Base-by-base conservation (phyloP, 163 green algal species). In the Trebouxiophyceae sp. region DNA sequence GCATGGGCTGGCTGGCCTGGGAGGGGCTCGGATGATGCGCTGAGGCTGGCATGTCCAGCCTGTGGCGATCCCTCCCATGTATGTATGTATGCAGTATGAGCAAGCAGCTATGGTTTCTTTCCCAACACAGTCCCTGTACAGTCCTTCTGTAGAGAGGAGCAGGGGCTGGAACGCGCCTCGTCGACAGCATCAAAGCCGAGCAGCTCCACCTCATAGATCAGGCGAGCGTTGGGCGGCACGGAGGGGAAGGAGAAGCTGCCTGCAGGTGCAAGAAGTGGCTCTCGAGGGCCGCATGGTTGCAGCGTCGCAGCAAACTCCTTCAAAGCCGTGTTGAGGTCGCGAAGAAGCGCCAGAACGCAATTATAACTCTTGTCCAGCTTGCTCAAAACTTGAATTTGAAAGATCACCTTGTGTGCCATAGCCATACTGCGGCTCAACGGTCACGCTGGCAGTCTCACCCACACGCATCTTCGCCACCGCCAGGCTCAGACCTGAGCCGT, bases 191-290 rank as follows among this genome's bases (percentile, higher is more conserved):
- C 85, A 67, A 73, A 92, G 6, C 77, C 78, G 26, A 95, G 19
- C 63, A 94, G 78, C 66, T 91, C 73, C 50, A 94, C 33, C 2
- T 91, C 81, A 65, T 93, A 95, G 20, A 77, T 63, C 8, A 96
- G 79, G 20, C 73, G 27, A 0, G 79, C 69, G 47, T 74, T 45
- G 28, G 86, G 87, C 3, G 89, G 87, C 45, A 95, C 86, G 20
- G 68, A 73, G 3, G 89, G 89, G 67, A 94, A 94, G 12, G 79
- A 89, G 75, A 96, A 96, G 70, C 65, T 89, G 44, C 89, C 89
- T 71, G 65, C 28, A 45, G 12, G 26, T 22, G 28, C 30, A 50
- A 16, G 19, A 12, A 50, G 39, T 50, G 39, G 39, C 39, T 50
- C 39, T 50, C 26, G 22, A 23, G 27, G 26, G 6, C 5, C 6